Base-by-base conservation (phyloP, 352 stramenopile species). In the Globisporangium nagaii region DNA sequence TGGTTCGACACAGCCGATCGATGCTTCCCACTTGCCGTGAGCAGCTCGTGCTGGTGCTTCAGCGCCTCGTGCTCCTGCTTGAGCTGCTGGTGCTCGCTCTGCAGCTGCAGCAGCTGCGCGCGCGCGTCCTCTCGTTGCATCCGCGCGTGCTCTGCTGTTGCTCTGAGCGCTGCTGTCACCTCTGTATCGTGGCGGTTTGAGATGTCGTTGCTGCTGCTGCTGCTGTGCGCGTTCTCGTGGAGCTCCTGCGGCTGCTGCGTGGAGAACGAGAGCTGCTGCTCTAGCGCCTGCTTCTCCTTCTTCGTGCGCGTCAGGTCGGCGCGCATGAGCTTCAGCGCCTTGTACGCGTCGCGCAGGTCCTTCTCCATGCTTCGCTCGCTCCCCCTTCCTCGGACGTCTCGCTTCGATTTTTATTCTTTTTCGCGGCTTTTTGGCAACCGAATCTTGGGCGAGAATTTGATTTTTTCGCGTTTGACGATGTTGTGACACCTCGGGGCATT, bases 261-360 rank as follows among this genome's bases (percentile, higher is more conserved):
- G 20, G 15, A 47, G 4, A 31, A 15, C 20, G 57, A 17, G 25
- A 57, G 42, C 36, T 58, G 22, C 5, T 48, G n/a, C 6, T 39
- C 40, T 19, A 63, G 57, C 22, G 42, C 42, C 13, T 41, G 40
- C 19, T 63, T 63, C 41, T 63, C 57, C 30, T 53, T 58, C 40
- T 55, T 56, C 19, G 57, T 69, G 53, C 51, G 44, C 50, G 52
- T 20, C 17, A 63, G 30, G 46, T 58, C 53, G 2, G 53, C 53
- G 53, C 53, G 57, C 41, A 58, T 51, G n/a, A 63, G 57, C 49
- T 53, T 58, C 32, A 65, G 36, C 35, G 59, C 53, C 53, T 53
- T 62, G 53, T 66, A 66, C 30, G 53, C 53, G 24, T 66, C 59
- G 35, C 53, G 53, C 44, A 66, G 53, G 27, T 66, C 55, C 45